Conservation (phyloP, 192 early-diverging fungal species). For the Entomortierella chlamydospora region DNA sequence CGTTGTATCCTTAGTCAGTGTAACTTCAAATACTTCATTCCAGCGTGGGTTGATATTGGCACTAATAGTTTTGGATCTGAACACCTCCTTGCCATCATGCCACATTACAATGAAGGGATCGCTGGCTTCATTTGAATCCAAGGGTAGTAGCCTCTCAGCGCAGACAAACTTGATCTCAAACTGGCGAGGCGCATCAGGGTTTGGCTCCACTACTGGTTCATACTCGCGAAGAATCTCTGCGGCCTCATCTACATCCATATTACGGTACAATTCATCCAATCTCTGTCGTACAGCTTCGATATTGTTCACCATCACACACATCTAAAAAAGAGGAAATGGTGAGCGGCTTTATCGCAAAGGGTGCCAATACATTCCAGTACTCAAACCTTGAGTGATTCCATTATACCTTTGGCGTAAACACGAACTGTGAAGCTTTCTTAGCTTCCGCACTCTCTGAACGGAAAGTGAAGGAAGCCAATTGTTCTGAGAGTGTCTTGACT, state of each 20-base stretch:
- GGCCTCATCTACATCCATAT: conserved; percentile 67
- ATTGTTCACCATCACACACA: conserved; percentile 69
- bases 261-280: conserved; percentile 65
- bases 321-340: conserved; percentile 26
- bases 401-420: conserved; percentile 63
- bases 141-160: conserved; percentile 70
- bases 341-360: neutral
- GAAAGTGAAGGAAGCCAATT: conserved; percentile 53
- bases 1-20: conserved; percentile 59
- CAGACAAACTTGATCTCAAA: conserved; percentile 77
- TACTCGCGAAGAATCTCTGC: conserved; percentile 58
- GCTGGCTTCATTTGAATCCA: conserved; percentile 69
- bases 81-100: conserved; percentile 59
- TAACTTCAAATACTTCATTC: conserved; percentile 82
- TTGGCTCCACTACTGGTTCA: conserved; percentile 16
- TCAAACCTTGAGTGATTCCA: too few species aligned
- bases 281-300: conserved; percentile 64
- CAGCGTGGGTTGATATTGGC: conserved; percentile 83
- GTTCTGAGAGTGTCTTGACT: conserved; percentile 39
- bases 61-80: conserved; percentile 68
- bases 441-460: conserved; percentile 54
- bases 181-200: conserved; percentile 59
- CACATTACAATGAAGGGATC: conserved; percentile 76
- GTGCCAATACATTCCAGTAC: too few species aligned
- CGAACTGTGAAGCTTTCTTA: conserved; percentile 55